These are phyloP conservation scores for Dittrichia graveolens DNA, from an alignment of 129 eudicot species.

Conservation along the genomic window DNA sequence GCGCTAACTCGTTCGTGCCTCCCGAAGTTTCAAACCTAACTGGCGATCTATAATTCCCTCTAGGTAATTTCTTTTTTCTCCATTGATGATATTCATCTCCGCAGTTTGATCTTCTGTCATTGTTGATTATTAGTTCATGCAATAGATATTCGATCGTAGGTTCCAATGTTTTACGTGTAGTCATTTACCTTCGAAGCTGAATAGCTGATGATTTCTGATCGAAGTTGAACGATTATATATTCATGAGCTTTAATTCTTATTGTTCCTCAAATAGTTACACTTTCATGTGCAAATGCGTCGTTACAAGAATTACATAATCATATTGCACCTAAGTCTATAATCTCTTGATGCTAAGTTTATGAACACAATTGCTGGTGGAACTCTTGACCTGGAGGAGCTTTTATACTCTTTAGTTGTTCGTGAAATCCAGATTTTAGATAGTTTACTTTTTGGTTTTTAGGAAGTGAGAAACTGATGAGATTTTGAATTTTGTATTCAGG, in stretches of 20 bases:
- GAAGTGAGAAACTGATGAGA: slow-evolving; percentile 18
- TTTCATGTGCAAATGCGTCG: neutral
- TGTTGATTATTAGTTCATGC: slow-evolving; percentile 14
- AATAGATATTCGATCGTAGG: slow-evolving; percentile 11
- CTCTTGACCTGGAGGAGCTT: slow-evolving; percentile 18
- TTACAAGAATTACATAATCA: neutral
- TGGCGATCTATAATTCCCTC: neutral
- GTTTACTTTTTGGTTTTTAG: slow-evolving; percentile 2
- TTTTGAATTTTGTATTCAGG: slow-evolving; percentile 7
- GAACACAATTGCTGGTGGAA: slow-evolving; percentile 16
- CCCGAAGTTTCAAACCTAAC: slow-evolving; percentile 5
- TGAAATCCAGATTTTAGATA: neutral
- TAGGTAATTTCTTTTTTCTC: slow-evolving; percentile 22
- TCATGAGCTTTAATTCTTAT: neutral
- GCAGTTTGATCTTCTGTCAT: neutral
- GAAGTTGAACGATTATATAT: neutral
- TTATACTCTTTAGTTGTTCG: neutral
- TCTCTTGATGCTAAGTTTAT: neutral
- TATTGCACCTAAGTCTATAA: slow-evolving; percentile 12
- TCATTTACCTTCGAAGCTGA: neutral
- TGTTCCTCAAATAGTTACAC: neutral
- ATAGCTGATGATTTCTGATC: slow-evolving; percentile 4
- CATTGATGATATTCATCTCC: neutral
- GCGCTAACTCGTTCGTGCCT: slow-evolving; percentile 19
- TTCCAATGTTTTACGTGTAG: slow-evolving; percentile 4